These are phyloP conservation scores for Dryas integrifolia DNA, from an alignment of 331 rosid genomes.

Conservation along the genomic window DNA sequence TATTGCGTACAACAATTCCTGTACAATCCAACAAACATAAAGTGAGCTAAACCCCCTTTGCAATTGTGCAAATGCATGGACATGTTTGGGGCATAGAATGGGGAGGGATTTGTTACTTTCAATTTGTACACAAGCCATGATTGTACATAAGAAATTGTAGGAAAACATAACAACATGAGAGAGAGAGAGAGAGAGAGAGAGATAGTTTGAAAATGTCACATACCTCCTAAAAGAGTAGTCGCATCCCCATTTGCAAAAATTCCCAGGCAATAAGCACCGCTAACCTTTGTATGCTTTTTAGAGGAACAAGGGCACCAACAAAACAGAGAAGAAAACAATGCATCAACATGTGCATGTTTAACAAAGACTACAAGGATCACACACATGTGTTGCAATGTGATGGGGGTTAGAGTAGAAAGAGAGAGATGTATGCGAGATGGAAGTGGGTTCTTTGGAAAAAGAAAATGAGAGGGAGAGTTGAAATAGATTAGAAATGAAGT, in stretches of 20 bases:
- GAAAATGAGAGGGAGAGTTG: not conserved
- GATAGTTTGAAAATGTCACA: not conserved
- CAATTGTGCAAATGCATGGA: not conserved
- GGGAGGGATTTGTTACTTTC: not conserved
- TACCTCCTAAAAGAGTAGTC: conserved; percentile 59
- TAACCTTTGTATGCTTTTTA: conserved; percentile 47
- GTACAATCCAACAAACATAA: conserved; percentile 15
- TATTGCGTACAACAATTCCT: conserved; percentile 54
- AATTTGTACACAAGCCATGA: not conserved
- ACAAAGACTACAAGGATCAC: not conserved
- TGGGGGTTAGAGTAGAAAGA: not conserved
- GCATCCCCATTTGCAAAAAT: conserved; percentile 42
- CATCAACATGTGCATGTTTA: not conserved
- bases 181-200: not conserved
- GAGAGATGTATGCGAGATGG: not conserved
- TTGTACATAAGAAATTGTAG: not conserved
- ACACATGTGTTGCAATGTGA: not conserved
- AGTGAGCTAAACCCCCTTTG: conserved; percentile 10
- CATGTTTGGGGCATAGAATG: not conserved
- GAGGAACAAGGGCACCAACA: not conserved
- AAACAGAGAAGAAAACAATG: not conserved
- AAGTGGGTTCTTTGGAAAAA: not conserved
- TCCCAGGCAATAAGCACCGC: conserved; percentile 54
- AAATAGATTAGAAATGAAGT: not conserved
- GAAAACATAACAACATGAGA: conserved; percentile 8